These are phyloP conservation scores for Xylaria sp. DNA, from an alignment of 2,329 filamentous ascomycete species.

Conservation along the genomic window DNA sequence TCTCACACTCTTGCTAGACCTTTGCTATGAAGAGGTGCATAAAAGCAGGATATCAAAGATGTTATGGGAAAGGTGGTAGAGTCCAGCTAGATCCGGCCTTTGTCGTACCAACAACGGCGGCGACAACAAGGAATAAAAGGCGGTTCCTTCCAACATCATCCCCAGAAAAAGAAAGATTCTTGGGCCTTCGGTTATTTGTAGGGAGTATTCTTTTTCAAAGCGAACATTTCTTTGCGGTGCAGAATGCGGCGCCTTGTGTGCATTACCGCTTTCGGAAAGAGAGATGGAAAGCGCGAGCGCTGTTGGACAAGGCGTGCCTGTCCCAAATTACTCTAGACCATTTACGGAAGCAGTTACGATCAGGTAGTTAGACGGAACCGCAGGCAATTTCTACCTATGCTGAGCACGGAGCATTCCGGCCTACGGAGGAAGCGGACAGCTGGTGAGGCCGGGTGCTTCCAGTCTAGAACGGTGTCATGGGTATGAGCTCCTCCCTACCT, in stretches of 20 bases:
- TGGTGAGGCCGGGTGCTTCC: too few relatives aligned
- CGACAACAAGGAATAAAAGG: slow-evolving; percentile 32
- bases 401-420: slow-evolving; percentile 34
- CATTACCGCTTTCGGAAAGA: slow-evolving; percentile 38
- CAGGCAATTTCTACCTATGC: slow-evolving; percentile 15
- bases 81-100: slow-evolving; percentile 29
- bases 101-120: slow-evolving; percentile 29
- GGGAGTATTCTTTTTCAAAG: slow-evolving; percentile 23
- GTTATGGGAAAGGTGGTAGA: slow-evolving; percentile 13
- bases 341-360: slow-evolving; percentile 22
- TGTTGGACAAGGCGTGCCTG: slow-evolving; percentile 18
- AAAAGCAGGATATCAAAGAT: slow-evolving; percentile 12
- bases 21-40: slow-evolving; percentile 12
- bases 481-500: too few relatives aligned
- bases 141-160: slow-evolving; percentile 12
- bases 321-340: slow-evolving; percentile 24
- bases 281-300: slow-evolving; percentile 20
- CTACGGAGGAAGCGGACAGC: slow-evolving; percentile 8
- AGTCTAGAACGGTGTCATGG: too few relatives aligned
- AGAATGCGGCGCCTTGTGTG: slow-evolving; percentile 23
- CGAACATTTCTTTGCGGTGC: slow-evolving; percentile 26
- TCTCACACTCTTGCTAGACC: too few relatives aligned
- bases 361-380: slow-evolving; percentile 34
- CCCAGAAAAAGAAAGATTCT: slow-evolving; percentile 30
- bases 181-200: slow-evolving; percentile 38